Conservation (phyloP, 345 rosid genomes). For the Aethionema arabicum region DNA sequence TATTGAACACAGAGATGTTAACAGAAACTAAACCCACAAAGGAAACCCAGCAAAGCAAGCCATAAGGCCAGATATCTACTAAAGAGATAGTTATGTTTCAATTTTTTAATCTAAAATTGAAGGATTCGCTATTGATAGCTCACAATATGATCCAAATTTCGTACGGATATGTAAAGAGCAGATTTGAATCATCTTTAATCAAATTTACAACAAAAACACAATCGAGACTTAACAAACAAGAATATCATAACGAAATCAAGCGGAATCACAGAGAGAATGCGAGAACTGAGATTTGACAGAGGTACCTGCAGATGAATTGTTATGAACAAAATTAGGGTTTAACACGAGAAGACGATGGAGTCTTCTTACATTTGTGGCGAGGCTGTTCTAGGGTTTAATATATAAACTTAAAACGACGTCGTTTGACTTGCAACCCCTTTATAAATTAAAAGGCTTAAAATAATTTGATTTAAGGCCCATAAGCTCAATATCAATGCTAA, state of each 20-base stretch:
- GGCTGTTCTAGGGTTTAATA: slow-evolving; percentile 28
- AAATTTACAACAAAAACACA: neutral
- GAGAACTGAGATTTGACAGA: neutral
- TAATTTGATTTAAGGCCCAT: neutral
- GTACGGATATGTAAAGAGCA: neutral
- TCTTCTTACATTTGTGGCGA: too few relatives aligned
- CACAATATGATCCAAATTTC: neutral
- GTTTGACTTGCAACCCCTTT: neutral
- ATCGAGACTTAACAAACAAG: neutral
- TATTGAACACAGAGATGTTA: neutral
- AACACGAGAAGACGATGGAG: neutral
- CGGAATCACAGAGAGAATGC: too few relatives aligned
- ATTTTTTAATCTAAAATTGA: neutral
- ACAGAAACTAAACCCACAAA: slow-evolving; percentile 13
- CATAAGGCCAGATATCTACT: neutral
- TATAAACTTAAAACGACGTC: neutral
- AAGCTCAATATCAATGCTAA: neutral
- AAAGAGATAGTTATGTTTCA: neutral
- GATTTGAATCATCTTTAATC: neutral
- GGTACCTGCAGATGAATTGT: slow-evolving; percentile 20
- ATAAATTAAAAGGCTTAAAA: neutral
- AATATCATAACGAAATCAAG: slow-evolving; percentile 1
- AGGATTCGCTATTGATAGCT: neutral
- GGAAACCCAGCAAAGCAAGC: neutral
- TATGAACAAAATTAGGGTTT: neutral